These are phyloP conservation scores for Cordyceps tenuipes DNA, from an alignment of 2,329 filamentous ascomycete genomes.

Conservation along the genomic window DNA sequence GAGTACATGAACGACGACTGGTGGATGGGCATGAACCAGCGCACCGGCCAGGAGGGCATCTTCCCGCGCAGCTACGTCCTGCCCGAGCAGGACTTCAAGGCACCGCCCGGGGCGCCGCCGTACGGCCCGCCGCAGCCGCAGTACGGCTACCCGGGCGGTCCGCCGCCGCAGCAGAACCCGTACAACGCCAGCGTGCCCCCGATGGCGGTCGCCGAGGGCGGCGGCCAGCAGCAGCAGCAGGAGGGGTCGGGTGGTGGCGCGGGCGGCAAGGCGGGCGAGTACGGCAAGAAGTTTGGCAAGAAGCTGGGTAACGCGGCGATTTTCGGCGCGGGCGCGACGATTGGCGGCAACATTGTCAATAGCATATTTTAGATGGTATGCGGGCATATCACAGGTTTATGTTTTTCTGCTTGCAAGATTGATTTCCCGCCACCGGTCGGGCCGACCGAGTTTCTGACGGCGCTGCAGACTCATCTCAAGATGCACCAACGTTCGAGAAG, in stretches of 20 bases:
- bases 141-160: conserved; percentile 33
- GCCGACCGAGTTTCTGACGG: neutral
- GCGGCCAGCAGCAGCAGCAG: conserved; percentile 21
- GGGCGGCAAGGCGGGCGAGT: conserved; percentile 57
- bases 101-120: conserved; percentile 24
- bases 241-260: conserved; percentile 26
- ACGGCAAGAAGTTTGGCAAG: conserved; percentile 93
- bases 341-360: conserved; percentile 85
- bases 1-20: conserved; percentile 97
- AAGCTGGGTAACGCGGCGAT: conserved; percentile 76
- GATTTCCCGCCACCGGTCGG: neutral
- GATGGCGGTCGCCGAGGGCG: conserved; percentile 60
- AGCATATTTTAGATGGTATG: conserved; percentile 62
- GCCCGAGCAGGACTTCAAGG: conserved; percentile 53
- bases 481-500: too few relatives aligned
- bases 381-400: neutral
- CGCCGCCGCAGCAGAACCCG: conserved; percentile 45
- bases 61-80: conserved; percentile 91
- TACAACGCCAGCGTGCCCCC: conserved; percentile 65
- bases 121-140: conserved; percentile 27
- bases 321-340: conserved; percentile 86
- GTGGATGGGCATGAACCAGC: conserved; percentile 85
- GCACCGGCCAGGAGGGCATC: conserved; percentile 80
- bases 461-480: too few relatives aligned
- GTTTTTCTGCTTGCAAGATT: neutral